Evolutionary conservation across 179 eudicot genomes (phyloP).

Genomic region (Beta corolliflora): DNA sequence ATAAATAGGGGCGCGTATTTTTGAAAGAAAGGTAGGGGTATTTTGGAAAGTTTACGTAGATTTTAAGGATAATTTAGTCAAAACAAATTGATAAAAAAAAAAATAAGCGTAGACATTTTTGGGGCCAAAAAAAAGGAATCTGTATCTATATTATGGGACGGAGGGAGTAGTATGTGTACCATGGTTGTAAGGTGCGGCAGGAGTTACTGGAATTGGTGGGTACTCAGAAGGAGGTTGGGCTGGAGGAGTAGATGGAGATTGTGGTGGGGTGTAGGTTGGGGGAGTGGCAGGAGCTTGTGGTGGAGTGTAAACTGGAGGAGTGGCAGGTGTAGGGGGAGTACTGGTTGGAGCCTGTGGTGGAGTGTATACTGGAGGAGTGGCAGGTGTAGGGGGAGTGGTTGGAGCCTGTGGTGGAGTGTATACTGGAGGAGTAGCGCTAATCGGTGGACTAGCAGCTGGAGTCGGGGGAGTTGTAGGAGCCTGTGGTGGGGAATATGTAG

Average conservation of each 20-base stretch:
- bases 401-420: conserved; percentile 1
- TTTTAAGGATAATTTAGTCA: too few species aligned
- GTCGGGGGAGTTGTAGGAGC: background rate
- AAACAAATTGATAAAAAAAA: too few species aligned
- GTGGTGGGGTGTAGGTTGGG: background rate
- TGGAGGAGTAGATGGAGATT: background rate
- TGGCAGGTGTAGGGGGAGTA: too few species aligned
- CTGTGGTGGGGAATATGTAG: background rate
- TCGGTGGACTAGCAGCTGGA: background rate
- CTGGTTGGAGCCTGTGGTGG: too few species aligned
- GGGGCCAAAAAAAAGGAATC: too few species aligned
- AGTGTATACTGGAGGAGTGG: background rate
- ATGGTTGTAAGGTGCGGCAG: conserved; percentile 9
- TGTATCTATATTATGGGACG: too few species aligned
- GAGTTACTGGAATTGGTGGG: background rate
- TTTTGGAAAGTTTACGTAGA: too few species aligned
- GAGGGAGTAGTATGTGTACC: background rate
- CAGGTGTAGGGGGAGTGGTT: background rate
- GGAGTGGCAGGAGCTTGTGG: background rate
- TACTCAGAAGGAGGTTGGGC: background rate
- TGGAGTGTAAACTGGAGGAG: too few species aligned
- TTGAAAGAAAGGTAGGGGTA: too few species aligned
- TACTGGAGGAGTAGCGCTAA: background rate
- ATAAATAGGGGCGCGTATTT: too few species aligned
- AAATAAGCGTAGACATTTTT: too few species aligned